A percentile compares a stretch with the other conserved stretches of the same genome.
Conservation (phyloP, 2,329 filamentous ascomycete genomes). For the Neurospora crassa region DNA sequence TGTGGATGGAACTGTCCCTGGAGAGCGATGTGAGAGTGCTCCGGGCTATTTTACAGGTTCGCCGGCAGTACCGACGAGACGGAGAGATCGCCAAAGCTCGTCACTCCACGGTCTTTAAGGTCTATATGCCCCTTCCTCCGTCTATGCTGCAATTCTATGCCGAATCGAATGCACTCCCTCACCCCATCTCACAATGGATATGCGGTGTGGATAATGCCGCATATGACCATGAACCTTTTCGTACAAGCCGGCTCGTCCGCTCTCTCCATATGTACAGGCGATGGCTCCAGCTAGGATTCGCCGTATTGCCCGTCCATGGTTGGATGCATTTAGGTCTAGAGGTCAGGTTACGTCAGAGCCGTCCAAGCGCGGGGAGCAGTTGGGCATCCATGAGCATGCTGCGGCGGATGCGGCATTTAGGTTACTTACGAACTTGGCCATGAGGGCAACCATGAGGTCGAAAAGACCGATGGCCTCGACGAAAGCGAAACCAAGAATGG, state of each 20-base stretch:
- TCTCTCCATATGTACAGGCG: slow-evolving; percentile 19
- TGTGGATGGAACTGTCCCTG: slow-evolving; percentile 15
- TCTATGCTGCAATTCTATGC: slow-evolving; percentile 22
- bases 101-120: slow-evolving; percentile 19
- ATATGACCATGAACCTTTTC: slow-evolving; percentile 14
- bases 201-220: slow-evolving; percentile 5
- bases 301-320: slow-evolving; percentile 11
- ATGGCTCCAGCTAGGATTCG: slow-evolving; percentile 15
- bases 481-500: slow-evolving; percentile 93
- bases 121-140: slow-evolving; percentile 18
- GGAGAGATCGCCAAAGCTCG: slow-evolving; percentile 15
- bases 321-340: slow-evolving; percentile 20
- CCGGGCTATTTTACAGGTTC: slow-evolving; percentile 19
- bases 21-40: slow-evolving; percentile 15
- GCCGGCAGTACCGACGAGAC: slow-evolving; percentile 20
- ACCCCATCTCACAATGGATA: slow-evolving; percentile 8
- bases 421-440: slow-evolving; percentile 74
- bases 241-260: slow-evolving; percentile 15
- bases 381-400: slow-evolving; percentile 1
- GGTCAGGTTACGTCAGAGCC: slow-evolving; percentile 5
- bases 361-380: neutral
- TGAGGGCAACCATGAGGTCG: slow-evolving; percentile 87
- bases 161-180: slow-evolving; percentile 19
- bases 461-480: slow-evolving; percentile 86
- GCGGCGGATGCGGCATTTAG: slow-evolving; percentile 3